These are phyloP conservation scores for Ascodesmis nigricans DNA, from an alignment of 495 filamentous ascomycete species.

Conservation along the genomic window DNA sequence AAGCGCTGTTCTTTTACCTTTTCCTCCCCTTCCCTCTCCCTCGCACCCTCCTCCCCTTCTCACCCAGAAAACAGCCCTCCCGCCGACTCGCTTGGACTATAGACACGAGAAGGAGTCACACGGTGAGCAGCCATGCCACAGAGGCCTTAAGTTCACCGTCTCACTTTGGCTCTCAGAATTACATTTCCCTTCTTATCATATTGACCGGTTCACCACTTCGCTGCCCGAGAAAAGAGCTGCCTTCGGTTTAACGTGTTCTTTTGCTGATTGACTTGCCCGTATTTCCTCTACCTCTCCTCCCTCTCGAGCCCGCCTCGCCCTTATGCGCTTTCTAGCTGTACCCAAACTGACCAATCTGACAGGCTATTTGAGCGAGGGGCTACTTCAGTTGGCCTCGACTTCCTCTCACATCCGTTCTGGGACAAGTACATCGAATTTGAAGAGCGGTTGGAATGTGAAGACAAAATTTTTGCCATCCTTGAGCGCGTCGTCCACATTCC, in stretches of 20 bases:
- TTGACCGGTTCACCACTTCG: too few species aligned
- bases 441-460: conserved; percentile 63
- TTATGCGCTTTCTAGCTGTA: conserved; percentile 13
- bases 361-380: conserved; percentile 91
- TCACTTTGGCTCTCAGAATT: conserved; percentile 21
- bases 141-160: conserved; percentile 19
- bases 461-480: conserved; percentile 71
- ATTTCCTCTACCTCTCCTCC: conserved; percentile 24
- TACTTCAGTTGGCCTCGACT: conserved; percentile 69
- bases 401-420: conserved; percentile 90
- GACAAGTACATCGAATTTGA: conserved; percentile 97
- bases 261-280: conserved; percentile 23
- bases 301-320: conserved; percentile 6
- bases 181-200: conserved; percentile 17
- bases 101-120: conserved; percentile 16
- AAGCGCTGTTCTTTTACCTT: background rate
- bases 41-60: conserved; percentile 15
- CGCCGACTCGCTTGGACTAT: conserved; percentile 7
- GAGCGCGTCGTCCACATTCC: conserved; percentile 76
- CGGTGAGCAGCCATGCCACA: conserved; percentile 22
- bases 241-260: too few species aligned
- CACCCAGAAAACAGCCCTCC: conserved; percentile 8
- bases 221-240: too few species aligned
- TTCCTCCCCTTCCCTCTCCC: conserved; percentile 21
- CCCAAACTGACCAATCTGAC: conserved; percentile 31